These are phyloP conservation scores for Pestalotiopsis sp. DNA, from an alignment of 2,329 filamentous ascomycete species.

Conservation along the genomic window DNA sequence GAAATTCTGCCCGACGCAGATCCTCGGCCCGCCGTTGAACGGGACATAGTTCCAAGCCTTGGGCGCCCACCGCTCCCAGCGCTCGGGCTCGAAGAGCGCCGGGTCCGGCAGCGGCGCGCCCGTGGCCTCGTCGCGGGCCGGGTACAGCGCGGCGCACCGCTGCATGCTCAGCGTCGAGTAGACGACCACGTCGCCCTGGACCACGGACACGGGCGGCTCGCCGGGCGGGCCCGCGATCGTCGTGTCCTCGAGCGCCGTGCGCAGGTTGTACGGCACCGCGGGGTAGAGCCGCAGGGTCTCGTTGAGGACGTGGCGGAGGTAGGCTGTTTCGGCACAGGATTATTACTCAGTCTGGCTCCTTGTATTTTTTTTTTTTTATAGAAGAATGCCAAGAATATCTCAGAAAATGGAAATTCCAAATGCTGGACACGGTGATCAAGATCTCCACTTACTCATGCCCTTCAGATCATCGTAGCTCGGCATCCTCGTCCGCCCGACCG, in stretches of 20 bases:
- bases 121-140: slow-evolving; percentile 35
- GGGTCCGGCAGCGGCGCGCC: slow-evolving; percentile 31
- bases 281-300: slow-evolving; percentile 46
- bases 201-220: slow-evolving; percentile 42
- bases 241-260: slow-evolving; percentile 24
- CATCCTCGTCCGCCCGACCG: slow-evolving; percentile 51
- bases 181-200: slow-evolving; percentile 46
- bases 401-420: too few species aligned
- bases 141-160: slow-evolving; percentile 49
- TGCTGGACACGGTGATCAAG: too few species aligned
- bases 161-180: slow-evolving; percentile 57
- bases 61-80: slow-evolving; percentile 53
- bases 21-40: slow-evolving; percentile 54
- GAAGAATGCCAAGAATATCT: too few species aligned
- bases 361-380: too few species aligned
- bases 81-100: slow-evolving; percentile 48
- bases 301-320: slow-evolving; percentile 58
- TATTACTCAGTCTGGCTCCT: neutral
- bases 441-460: slow-evolving; percentile 50
- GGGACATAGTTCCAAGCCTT: slow-evolving; percentile 57
- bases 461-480: slow-evolving; percentile 68
- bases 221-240: slow-evolving; percentile 24
- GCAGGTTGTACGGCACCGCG: slow-evolving; percentile 58
- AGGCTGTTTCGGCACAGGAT: slow-evolving; percentile 34
- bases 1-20: slow-evolving; percentile 62